Base-by-base conservation (phyloP, 139 green algal genomes). In the Coelastrella sp. region DNA sequence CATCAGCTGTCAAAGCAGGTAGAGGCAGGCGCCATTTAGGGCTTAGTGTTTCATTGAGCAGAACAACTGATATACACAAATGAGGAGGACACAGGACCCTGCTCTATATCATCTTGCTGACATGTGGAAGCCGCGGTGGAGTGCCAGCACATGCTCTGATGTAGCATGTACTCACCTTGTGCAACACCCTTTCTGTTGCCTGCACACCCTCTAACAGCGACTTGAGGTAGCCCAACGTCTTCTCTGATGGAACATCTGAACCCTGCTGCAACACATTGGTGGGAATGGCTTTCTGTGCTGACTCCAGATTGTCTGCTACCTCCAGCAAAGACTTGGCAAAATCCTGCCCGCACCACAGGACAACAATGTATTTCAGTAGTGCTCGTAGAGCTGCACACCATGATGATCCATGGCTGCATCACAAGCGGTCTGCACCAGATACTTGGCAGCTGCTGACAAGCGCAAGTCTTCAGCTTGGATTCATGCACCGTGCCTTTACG, bases 291-390 rank as follows among this genome's bases (percentile, higher is more conserved):
- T 91, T 93, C 8, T 90, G 80, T 1, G 98, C 98, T 0, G 97
- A 95, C 90, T 98, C 95, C 60, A 99, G 90, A 91, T 99, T 99
- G 92, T 99, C 98, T 0, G 96, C 96, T n/a, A 99, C 97, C 35
- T 99, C 98, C 63, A 99, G 89, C 57, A 99, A 82, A 74, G 90
- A 92, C 91, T 98, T 98, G 3, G 96, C 94, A 91, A 89, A 85
- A n/a, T 65, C 66, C 85, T 90, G 79, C 6, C 35, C 22, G 15
- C 60, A 59, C 20, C 24, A 66, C 9, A 22, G 58, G 7, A 7
- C 68, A 84, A 84, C 49, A 66, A 65, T n/a, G 11, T 20, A 14
- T 15, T 59, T n/a, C 76, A 82, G 76, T 6, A 20, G 76, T n/a
- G 35, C 35, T 5, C 35, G 35, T 49, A 49, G 35, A 49, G 35